Base-by-base conservation (phyloP, 23 red algal genomes). In the Pyropia yezoensis region DNA sequence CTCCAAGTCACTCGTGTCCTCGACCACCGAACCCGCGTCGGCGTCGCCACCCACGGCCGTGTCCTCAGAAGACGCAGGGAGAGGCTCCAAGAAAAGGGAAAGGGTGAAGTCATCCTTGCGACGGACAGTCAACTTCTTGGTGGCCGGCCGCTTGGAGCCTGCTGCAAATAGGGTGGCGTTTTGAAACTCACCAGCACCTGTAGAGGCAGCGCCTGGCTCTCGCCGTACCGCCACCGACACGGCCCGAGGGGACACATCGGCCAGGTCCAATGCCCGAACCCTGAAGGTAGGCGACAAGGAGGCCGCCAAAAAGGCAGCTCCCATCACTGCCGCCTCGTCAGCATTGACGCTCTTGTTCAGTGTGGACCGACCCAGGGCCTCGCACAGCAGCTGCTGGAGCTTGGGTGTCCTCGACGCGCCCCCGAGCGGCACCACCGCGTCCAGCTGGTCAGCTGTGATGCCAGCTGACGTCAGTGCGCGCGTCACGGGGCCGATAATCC, bases 341-440 rank as follows among this genome's bases (percentile, higher is more conserved):
- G 85, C 85, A 25, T 98, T 89, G 33, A 98, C 80, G 50, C 79
- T 98, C 73, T 87, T 91, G 67, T 87, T 89, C 4, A 89, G 58
- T 0, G 76, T 20, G 1, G 14, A 49, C 11, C 79, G 72, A 1
- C 63, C 61, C 18, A 76, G 58, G 2, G 61, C 51, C 4, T 71
- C 55, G 19, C 63, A 70, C 8, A 98, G 55, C 51, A 73, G 28
- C 47, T 64, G 4, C 39, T 90, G 85, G 26, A 98, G 57, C 27
- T 65, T 32, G 32, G 94, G 94, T 3, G 78, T 98, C 19, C 94
- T 80, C 50, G 57, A 76, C 5, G 70, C 75, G 16, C 94, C 94
- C 23, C 94, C 94, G 69, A 91, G 83, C 20, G 94, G 94, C 7
- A 98, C 85, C 23, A 98, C 63, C 8, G 78, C 85, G 66, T 91